Evolutionary conservation across 1,284 basidiomycete species (phyloP), one percentile per base, ranked within the genome.

Genomic region (Cutaneotrichosporon dermatis): DNA sequence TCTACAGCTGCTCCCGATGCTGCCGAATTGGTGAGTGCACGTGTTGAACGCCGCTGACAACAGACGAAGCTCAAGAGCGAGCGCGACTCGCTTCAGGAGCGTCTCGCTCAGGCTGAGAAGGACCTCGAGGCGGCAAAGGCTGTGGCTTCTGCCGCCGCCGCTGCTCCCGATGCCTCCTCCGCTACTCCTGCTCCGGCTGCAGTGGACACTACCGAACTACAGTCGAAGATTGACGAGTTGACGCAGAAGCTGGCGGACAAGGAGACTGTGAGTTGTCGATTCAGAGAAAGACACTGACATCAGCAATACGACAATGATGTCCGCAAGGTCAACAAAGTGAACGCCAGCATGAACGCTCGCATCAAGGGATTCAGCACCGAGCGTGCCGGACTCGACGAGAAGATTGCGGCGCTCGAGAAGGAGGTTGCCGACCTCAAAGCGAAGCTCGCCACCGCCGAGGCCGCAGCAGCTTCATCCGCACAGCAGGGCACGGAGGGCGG

Each of bases 81-180:
- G 62, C 66, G 69, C 33, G 72, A 73, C 13, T 51, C 62, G 5
- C 59, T 77, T 35, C 63, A 73, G 49, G 53, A 65, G 33, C 61
- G 69, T 10, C 65, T 78, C 41, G 50, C 67, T 10, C 62, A 71
- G 39, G 65, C 69, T 4, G 66, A 74, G 64, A 73, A 72, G 56
- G 71, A 74, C 15, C 62, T 76, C 13, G 69, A 70, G 37, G 60
- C 63, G 2, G 69, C 72, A 25, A 72, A 72, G 61, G 52, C 69
- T 11, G 62, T 57, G 4, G 3, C 49, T 5, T 25, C 40, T 4
- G 25, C 40, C 11, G 55, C 52, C 25, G 40, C 40, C 35, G 56
- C 58, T 12, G 54, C 48, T 7, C 25, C 51, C 7, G 51, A 48
- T 5, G 39, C 42, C 9, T 8, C 42, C 9, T 57, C 44, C 11